Evolutionary conservation across 441 rosid genomes (phyloP).

Genomic region (Jatropha podagrica): DNA sequence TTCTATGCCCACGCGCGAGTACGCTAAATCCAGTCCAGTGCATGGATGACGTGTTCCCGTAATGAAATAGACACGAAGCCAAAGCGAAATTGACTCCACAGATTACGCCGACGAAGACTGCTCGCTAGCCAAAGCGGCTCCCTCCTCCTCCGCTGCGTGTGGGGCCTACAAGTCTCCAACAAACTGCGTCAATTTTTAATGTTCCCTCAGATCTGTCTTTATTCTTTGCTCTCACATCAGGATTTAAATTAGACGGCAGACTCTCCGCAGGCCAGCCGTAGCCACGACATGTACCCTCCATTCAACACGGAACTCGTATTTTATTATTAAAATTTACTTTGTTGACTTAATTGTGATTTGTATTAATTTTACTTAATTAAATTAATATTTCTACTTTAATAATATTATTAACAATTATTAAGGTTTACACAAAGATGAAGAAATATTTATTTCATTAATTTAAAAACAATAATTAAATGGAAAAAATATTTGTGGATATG

Average conservation of each 20-base stretch:
- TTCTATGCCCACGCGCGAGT: not conserved
- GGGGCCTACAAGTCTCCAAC: not conserved
- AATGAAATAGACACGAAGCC: not conserved
- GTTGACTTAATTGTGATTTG: not conserved
- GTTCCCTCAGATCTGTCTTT: not conserved
- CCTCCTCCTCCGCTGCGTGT: too few species aligned
- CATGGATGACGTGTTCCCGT: too few species aligned
- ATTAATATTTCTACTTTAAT: not conserved
- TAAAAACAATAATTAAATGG: not conserved
- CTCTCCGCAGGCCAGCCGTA: constrained; percentile 23
- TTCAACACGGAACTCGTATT: constrained; percentile 32
- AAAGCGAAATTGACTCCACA: constrained; percentile 1
- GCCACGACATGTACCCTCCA: constrained; percentile 23
- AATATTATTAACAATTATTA: too few species aligned
- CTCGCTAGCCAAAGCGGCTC: not conserved
- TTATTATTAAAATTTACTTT: too few species aligned
- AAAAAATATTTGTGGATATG: not conserved
- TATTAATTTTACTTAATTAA: not conserved
- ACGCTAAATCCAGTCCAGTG: too few species aligned
- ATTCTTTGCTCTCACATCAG: too few species aligned
- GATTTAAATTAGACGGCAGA: not conserved
- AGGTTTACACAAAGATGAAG: too few species aligned
- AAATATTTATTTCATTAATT: not conserved
- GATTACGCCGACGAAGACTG: constrained; percentile 13
- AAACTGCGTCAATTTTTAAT: too few species aligned